These are phyloP conservation scores for Sclerotinia sclerotiorum DNA, from an alignment of 2,329 filamentous ascomycete genomes.

Conservation along the genomic window DNA sequence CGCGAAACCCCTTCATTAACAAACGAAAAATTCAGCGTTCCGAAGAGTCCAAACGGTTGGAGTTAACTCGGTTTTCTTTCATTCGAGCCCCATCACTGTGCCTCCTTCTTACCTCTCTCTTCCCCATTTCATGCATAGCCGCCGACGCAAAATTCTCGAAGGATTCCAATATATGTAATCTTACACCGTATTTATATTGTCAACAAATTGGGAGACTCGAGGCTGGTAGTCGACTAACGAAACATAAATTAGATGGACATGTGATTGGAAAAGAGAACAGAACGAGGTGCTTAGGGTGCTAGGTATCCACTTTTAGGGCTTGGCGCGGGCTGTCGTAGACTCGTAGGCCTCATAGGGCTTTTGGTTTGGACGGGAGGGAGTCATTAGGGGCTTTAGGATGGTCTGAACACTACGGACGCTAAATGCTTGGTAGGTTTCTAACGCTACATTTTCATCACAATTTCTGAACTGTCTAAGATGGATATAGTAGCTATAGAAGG, in stretches of 20 bases:
- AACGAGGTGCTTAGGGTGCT: neutral
- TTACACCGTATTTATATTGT: too few relatives aligned
- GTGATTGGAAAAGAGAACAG: neutral
- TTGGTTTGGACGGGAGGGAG: neutral
- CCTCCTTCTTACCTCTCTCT: neutral
- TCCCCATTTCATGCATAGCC: neutral
- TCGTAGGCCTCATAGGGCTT: neutral
- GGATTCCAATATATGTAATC: neutral
- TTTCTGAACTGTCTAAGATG: neutral
- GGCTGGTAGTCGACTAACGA: neutral
- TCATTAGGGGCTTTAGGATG: neutral
- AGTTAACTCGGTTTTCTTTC: neutral
- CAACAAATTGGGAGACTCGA: neutral
- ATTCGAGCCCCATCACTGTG: neutral
- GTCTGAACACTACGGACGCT: neutral
- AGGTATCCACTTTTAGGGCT: constrained; percentile 8
- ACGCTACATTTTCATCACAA: neutral
- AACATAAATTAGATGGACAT: neutral
- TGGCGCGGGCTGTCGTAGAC: neutral
- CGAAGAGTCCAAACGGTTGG: neutral
- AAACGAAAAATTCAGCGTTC: neutral
- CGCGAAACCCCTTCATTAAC: neutral
- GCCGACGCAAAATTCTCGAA: neutral
- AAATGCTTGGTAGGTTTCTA: neutral
- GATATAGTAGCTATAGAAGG: neutral